Percentiles rank a stretch among this genome's conserved stretches.
Evolutionary conservation across 441 rosid species (phyloP).

Genomic region (Gossypium laxum): DNA sequence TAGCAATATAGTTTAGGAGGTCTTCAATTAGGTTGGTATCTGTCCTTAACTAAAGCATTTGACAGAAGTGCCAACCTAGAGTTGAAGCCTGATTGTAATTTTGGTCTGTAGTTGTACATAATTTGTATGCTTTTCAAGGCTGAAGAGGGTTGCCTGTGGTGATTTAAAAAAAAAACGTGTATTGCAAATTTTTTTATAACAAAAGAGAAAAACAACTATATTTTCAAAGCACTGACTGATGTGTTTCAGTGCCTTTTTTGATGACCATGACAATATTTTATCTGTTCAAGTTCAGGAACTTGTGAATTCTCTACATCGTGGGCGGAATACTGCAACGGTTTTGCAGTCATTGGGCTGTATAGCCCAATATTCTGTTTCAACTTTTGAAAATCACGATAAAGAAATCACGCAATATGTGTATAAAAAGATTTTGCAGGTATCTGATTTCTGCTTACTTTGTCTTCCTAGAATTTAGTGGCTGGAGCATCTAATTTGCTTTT

Average conservation of each 20-base stretch:
- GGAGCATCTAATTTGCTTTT: conserved; percentile 3
- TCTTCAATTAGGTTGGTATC: background rate
- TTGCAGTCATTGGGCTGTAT: conserved; percentile 88
- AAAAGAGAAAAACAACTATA: background rate
- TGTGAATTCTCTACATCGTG: conserved; percentile 48
- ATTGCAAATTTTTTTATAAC: background rate
- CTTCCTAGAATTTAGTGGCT: conserved; percentile 10
- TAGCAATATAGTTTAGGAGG: background rate
- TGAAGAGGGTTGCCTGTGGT: background rate
- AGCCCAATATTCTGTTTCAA: conserved; percentile 54
- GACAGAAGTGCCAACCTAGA: background rate
- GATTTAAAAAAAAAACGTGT: background rate
- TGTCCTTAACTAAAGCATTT: conserved; percentile 6
- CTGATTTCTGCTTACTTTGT: conserved; percentile 17
- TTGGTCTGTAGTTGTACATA: background rate
- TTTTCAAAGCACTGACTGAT: background rate
- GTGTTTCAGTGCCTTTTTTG: background rate
- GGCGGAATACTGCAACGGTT: conserved; percentile 60
- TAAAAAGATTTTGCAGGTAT: conserved; percentile 51
- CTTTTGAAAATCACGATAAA: conserved; percentile 49
- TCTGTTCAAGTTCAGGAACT: conserved; percentile 58
- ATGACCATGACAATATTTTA: background rate
- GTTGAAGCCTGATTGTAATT: background rate
- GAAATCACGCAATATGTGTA: conserved; percentile 46
- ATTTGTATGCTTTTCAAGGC: background rate